Percentiles rank a stretch among this genome's conserved stretches.
These are phyloP conservation scores for Paxillus ammoniavirescens DNA, from an alignment of 768 basidiomycete species.

Conservation along the genomic window DNA sequence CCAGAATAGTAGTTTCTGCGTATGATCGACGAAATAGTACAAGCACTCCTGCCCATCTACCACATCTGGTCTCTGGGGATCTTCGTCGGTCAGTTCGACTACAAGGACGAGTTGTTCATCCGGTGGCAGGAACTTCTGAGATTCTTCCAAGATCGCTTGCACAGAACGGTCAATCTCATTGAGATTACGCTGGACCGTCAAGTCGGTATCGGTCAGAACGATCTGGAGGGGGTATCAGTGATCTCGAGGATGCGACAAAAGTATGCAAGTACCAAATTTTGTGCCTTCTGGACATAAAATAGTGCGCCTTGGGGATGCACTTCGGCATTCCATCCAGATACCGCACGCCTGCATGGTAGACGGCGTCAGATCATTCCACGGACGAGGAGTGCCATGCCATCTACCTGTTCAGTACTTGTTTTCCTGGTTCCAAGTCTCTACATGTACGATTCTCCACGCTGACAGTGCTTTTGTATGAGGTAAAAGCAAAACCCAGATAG, in stretches of 20 bases:
- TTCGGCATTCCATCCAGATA: constrained; percentile 6
- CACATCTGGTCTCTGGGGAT: background rate
- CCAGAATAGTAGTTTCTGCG: constrained; percentile 9
- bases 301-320: constrained; percentile 27
- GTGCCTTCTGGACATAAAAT: constrained; percentile 24
- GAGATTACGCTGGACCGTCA: background rate
- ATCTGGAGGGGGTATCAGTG: background rate
- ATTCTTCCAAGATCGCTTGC: background rate
- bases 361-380: background rate
- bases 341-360: background rate
- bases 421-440: background rate
- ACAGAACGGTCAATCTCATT: background rate
- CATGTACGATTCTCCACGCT: background rate
- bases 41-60: background rate
- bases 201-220: constrained; percentile 6
- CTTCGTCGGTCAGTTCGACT: constrained; percentile 4
- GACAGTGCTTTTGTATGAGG: background rate
- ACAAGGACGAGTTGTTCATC: background rate
- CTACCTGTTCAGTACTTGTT: background rate
- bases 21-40: constrained; percentile 8
- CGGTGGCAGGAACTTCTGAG: background rate
- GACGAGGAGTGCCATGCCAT: background rate
- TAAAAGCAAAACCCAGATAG: background rate
- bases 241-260: no score
- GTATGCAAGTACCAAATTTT: constrained; percentile 11